Evolutionary conservation across 2,329 filamentous ascomycete genomes (phyloP), one percentile per base, ranked within the genome.

Genomic region (Apiospora sp.): DNA sequence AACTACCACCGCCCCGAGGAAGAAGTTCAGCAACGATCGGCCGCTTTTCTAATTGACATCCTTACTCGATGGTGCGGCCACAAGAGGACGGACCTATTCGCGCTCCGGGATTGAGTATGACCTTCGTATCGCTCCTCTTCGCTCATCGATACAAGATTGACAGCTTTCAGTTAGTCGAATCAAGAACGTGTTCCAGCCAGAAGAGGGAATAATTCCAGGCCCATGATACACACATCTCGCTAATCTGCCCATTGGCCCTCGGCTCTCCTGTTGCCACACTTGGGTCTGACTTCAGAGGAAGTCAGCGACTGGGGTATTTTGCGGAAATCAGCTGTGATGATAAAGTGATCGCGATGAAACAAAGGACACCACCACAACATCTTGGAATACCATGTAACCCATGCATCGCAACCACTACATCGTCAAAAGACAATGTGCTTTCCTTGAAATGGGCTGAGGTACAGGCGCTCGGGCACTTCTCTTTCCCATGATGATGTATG

Each of bases 1-100:
- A 27, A 30, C 54, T 3, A 19, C 16, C 19, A 19, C 27, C 27
- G 16, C 51, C 51, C 16, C 54, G 27, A 61, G 16, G 14, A 61
- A 61, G 30, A 61, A 61, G 54, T 61, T 61, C 30, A 7, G 54
- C 54, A 61, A 61, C 30, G 54, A 61, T 12, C 54, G 54, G 54
- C 54, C 54, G 5, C 16, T 61, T 22, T 61, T 61, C 14, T 37
- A 16, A 16, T 22, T 22, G 7, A 34, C 22, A 34, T 22, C 27
- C 16, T 61, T 22, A 22, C 22, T 10, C 30, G 30, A 37, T 16
- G 22, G 22, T 37, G 34, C 30, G 16, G 19, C n/a, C 4, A 58
- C 27, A 19, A 13, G 14, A 14, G 24, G 51, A 16, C 4, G 13
- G 27, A 30, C 13, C 51, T 30, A 19, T 58, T 27, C n/a, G 30